These are phyloP conservation scores for Suhomyces faveliae DNA, from an alignment of 805 yeast genomes.

Conservation along the genomic window DNA sequence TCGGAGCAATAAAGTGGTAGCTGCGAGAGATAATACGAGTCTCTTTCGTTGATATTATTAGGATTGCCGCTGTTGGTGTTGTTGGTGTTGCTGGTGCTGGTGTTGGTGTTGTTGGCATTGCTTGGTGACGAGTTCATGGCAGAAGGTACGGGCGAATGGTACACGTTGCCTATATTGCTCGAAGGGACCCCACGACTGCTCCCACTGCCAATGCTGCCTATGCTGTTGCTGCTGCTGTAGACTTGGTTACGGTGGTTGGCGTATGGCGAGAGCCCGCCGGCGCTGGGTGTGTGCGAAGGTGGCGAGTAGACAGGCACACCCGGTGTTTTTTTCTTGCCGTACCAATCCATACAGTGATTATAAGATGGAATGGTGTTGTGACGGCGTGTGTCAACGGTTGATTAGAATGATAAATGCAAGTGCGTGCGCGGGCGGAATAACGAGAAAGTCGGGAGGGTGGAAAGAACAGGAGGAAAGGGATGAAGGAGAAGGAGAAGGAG, in stretches of 20 bases:
- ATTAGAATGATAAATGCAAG: too few species aligned
- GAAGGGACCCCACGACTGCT: background rate
- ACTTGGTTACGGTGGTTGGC: conserved; percentile 3
- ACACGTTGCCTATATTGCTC: background rate
- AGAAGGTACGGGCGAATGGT: background rate
- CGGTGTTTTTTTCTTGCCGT: conserved; percentile 3
- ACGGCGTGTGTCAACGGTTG: too few species aligned
- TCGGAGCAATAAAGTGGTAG: conserved; percentile 36
- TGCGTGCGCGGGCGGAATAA: too few species aligned
- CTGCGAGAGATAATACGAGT: conserved; percentile 26
- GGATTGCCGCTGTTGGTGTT: background rate
- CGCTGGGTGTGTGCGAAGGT: background rate
- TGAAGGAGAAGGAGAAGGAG: too few species aligned
- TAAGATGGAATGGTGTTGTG: background rate
- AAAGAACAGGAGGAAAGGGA: too few species aligned
- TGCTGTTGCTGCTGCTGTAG: conserved; percentile 1
- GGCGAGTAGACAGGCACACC: conserved; percentile 5
- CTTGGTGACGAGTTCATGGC: background rate
- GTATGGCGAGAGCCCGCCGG: conserved; percentile 5
- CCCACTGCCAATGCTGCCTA: background rate
- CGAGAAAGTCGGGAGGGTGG: too few species aligned
- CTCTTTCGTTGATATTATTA: conserved; percentile 14
- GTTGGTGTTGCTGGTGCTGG: background rate
- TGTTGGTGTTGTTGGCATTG: background rate
- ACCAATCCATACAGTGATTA: conserved; percentile 8